These are phyloP conservation scores for Pyrenophora seminiperda DNA, from an alignment of 2,329 filamentous ascomycete genomes.

Conservation along the genomic window DNA sequence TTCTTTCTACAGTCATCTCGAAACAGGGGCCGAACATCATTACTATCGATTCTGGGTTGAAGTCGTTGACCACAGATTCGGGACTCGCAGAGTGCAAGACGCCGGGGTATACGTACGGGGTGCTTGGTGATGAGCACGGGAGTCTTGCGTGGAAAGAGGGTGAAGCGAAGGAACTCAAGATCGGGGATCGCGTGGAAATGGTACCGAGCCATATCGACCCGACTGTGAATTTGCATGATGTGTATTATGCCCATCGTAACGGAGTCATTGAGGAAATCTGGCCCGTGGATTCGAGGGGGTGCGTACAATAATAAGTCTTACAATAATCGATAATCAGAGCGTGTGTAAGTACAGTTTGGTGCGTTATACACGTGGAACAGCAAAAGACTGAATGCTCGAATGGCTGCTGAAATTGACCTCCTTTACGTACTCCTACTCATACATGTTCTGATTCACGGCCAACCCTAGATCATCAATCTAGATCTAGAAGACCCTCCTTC, in stretches of 20 bases:
- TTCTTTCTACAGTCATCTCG: constrained; percentile 57
- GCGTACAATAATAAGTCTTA: constrained; percentile 53
- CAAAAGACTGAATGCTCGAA: no score
- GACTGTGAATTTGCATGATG: constrained; percentile 59
- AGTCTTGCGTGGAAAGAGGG: constrained; percentile 54
- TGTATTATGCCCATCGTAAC: constrained; percentile 57
- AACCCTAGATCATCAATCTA: background rate
- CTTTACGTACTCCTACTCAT: no score
- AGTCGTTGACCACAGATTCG: constrained; percentile 59
- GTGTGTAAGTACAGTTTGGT: background rate
- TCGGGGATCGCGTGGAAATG: constrained; percentile 59
- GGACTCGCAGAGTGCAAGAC: constrained; percentile 56
- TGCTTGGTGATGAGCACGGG: constrained; percentile 58
- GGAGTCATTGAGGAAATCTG: constrained; percentile 59
- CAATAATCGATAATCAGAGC: no score
- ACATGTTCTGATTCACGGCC: no score
- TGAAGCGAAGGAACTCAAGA: constrained; percentile 39
- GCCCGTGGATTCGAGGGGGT: constrained; percentile 58
- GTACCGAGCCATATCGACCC: constrained; percentile 62
- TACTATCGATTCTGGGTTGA: constrained; percentile 58
- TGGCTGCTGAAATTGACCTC: no score
- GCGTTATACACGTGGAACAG: no score
- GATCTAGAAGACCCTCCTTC: constrained; percentile 12
- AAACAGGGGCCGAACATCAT: constrained; percentile 52
- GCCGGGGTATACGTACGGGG: constrained; percentile 51